phyloP scores from a whole-genome alignment of 2,329 filamentous ascomycete genomes.

The Penicillium sp. region DNA sequence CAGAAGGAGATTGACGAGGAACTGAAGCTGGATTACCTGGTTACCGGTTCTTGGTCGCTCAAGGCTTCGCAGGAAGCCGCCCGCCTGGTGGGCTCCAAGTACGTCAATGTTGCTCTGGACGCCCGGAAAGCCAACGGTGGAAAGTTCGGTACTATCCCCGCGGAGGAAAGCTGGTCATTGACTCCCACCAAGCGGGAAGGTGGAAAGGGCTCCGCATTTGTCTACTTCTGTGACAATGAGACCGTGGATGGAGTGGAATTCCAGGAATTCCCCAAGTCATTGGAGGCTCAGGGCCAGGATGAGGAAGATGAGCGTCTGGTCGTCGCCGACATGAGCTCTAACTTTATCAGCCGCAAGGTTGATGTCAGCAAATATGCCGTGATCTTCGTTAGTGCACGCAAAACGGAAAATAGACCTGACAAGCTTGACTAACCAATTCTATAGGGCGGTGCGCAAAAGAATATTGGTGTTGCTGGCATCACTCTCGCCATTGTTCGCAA shows the following conservation, averaged over 20 bases:
- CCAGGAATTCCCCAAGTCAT: constrained; percentile 65
- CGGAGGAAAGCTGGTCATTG: constrained; percentile 73
- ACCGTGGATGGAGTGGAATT: constrained; percentile 81
- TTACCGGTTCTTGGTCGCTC: constrained; percentile 87
- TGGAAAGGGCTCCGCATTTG: constrained; percentile 59
- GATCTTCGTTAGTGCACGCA: constrained; percentile 67
- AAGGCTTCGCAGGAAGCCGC: constrained; percentile 84
- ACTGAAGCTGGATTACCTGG: constrained; percentile 81
- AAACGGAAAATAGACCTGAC: not conserved
- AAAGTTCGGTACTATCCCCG: constrained; percentile 83
- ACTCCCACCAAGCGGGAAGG: constrained; percentile 59
- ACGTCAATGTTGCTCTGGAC: constrained; percentile 77
- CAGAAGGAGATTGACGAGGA: constrained; percentile 66
- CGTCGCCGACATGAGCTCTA: constrained; percentile 90
- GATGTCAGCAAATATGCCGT: constrained; percentile 76
- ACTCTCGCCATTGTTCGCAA: constrained; percentile 85
- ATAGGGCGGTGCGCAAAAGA: constrained; percentile 81
- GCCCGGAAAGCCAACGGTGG: constrained; percentile 63
- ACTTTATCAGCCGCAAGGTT: constrained; percentile 80
- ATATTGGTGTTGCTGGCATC: constrained; percentile 81
- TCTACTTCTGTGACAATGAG: constrained; percentile 93
- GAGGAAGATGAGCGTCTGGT: constrained; percentile 71
- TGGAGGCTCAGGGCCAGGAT: constrained; percentile 55
- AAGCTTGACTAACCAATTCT: constrained; percentile 14
- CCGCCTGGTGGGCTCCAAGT: constrained; percentile 71